These are phyloP conservation scores for Brassica nigra DNA, from an alignment of 345 rosid genomes.

Conservation along the genomic window DNA sequence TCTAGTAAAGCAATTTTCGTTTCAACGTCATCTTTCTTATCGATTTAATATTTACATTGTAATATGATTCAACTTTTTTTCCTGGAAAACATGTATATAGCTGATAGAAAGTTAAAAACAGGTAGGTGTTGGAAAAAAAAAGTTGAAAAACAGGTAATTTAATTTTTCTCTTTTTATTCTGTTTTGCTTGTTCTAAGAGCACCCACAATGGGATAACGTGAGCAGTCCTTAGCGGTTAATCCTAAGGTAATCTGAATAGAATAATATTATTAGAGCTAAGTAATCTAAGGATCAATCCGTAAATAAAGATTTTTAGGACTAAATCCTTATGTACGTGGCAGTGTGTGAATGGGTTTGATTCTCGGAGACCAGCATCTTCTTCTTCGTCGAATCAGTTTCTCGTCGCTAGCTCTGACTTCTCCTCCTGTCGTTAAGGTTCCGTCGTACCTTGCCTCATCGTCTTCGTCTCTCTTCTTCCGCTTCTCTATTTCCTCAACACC, in stretches of 20 bases:
- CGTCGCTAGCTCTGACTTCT: constrained; percentile 45
- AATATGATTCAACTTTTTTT: neutral
- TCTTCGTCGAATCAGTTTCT: constrained; percentile 20
- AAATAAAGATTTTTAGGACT: neutral
- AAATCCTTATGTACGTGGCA: neutral
- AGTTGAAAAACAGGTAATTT: too few relatives aligned
- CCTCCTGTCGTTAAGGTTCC: constrained; percentile 43
- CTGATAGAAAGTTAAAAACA: neutral
- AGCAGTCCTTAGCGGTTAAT: neutral
- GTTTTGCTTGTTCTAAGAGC: neutral
- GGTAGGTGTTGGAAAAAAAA: too few relatives aligned
- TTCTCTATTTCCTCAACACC: constrained; percentile 23
- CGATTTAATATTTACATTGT: neutral
- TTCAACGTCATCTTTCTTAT: constrained; percentile 8
- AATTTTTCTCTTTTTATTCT: too few relatives aligned
- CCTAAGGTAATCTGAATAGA: neutral
- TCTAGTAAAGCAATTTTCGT: constrained; percentile 6
- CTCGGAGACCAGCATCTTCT: constrained; percentile 18
- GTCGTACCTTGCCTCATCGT: constrained; percentile 40
- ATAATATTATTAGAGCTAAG: neutral
- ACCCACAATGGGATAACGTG: neutral
- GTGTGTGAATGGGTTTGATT: neutral
- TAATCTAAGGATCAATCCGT: neutral
- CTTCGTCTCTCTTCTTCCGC: constrained; percentile 44
- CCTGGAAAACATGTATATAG: neutral